Conservation (phyloP, 2,329 filamentous ascomycete genomes). For the Colletotrichum camelliae region DNA sequence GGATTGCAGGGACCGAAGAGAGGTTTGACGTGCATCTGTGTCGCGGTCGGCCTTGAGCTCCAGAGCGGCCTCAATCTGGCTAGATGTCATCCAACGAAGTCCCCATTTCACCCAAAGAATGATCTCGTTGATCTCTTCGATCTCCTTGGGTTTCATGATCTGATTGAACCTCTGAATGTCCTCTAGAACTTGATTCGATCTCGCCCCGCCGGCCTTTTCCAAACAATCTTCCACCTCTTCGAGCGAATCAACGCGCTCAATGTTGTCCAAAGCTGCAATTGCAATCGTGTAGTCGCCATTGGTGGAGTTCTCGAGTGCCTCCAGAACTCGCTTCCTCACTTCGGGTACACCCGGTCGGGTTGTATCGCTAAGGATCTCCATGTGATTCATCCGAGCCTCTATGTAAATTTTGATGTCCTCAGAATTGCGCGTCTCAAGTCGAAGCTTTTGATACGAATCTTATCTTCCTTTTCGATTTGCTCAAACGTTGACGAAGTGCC, state of each 20-base stretch:
- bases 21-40: not conserved
- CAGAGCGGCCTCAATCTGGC: conserved; percentile 28
- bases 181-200: conserved; percentile 34
- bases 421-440: not conserved
- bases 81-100: conserved; percentile 27
- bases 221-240: conserved; percentile 38
- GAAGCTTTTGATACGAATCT: not conserved
- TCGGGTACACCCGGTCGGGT: not conserved
- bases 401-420: not conserved
- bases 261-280: conserved; percentile 26
- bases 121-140: conserved; percentile 42
- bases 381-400: not conserved
- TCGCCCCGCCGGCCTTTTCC: conserved; percentile 31
- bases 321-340: not conserved
- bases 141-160: conserved; percentile 35
- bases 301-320: not conserved
- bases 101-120: conserved; percentile 38
- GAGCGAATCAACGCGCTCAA: conserved; percentile 36
- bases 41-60: not conserved
- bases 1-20: not conserved
- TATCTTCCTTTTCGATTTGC: not conserved
- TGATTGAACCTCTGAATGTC: conserved; percentile 37
- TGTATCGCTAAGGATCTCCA: not conserved
- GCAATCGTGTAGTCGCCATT: conserved; percentile 27
- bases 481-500: not conserved